Conservation (phyloP, 2,329 filamentous ascomycete species). For the Sporothrix luriei region DNA sequence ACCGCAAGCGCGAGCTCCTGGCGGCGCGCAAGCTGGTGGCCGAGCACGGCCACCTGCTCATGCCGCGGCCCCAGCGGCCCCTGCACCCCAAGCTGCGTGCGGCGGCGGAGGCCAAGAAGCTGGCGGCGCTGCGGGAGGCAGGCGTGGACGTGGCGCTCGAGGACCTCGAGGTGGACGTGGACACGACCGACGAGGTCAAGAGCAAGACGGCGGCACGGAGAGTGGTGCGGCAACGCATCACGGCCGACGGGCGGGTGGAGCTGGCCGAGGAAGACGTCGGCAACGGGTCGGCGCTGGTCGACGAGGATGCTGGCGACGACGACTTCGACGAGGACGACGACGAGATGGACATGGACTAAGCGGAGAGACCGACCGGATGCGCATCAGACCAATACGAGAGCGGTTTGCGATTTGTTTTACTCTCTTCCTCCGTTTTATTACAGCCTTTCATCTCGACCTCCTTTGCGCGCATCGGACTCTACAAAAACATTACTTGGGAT, state of each 20-base stretch:
- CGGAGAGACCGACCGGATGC: too few relatives aligned
- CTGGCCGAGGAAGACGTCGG: slow-evolving; percentile 40
- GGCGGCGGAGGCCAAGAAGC: slow-evolving; percentile 42
- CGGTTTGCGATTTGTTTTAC: slow-evolving; percentile 10
- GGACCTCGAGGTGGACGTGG: slow-evolving; percentile 42
- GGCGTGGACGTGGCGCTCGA: slow-evolving; percentile 61
- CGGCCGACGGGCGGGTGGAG: slow-evolving; percentile 46
- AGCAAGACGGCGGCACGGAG: slow-evolving; percentile 42
- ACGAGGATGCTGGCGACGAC: slow-evolving; percentile 37
- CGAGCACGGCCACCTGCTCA: slow-evolving; percentile 90
- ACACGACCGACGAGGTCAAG: slow-evolving; percentile 40
- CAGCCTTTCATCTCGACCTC: slow-evolving; percentile 13
- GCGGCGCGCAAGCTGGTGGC: slow-evolving; percentile 84
- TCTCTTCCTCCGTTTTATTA: background rate
- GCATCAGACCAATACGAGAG: background rate
- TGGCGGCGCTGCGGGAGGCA: slow-evolving; percentile 41
- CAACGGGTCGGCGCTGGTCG: slow-evolving; percentile 30
- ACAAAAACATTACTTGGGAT: slow-evolving; percentile 17
- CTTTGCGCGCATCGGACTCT: slow-evolving; percentile 8
- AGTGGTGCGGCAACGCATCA: slow-evolving; percentile 45
- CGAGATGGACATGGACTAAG: slow-evolving; percentile 34
- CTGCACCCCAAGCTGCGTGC: slow-evolving; percentile 53
- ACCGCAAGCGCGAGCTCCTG: slow-evolving; percentile 78
- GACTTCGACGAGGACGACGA: slow-evolving; percentile 36
- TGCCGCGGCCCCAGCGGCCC: slow-evolving; percentile 53